These are phyloP conservation scores for Geosmithia putterillii DNA, from an alignment of 2,329 filamentous ascomycete species.

Conservation along the genomic window DNA sequence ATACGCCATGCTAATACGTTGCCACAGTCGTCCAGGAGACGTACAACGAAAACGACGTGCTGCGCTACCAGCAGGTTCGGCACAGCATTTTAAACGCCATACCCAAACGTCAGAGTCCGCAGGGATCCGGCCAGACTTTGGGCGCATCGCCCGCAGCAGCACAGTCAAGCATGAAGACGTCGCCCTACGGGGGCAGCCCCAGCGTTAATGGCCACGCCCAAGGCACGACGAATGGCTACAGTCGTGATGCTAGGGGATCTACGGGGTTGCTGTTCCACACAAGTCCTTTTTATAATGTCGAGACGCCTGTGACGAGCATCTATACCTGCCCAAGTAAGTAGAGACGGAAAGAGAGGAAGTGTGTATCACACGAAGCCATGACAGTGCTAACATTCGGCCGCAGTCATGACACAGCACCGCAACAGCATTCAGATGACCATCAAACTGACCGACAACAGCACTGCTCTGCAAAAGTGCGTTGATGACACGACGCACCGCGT, in stretches of 20 bases:
- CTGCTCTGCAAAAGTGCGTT: conserved; percentile 41
- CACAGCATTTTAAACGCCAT: conserved; percentile 25
- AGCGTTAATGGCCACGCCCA: not conserved
- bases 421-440: conserved; percentile 12
- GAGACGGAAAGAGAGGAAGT: not conserved
- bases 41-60: conserved; percentile 20
- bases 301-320: conserved; percentile 50
- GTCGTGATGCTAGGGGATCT: no score
- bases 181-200: not conserved
- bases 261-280: conserved; percentile 41
- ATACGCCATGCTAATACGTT: not conserved
- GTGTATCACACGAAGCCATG: not conserved
- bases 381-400: conserved; percentile 17
- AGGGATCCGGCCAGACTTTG: conserved; percentile 7
- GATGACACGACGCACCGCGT: conserved; percentile 53
- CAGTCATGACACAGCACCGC: conserved; percentile 39
- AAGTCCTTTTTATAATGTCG: conserved; percentile 75
- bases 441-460: conserved; percentile 32
- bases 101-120: conserved; percentile 13
- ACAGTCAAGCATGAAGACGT: not conserved
- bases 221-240: not conserved
- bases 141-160: not conserved
- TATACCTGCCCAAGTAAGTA: conserved; percentile 61
- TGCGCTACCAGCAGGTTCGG: conserved; percentile 27
- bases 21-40: conserved; percentile 28